phyloP scores from a whole-genome alignment of 176 grass and related monocot genomes.

The Avena sativa region DNA sequence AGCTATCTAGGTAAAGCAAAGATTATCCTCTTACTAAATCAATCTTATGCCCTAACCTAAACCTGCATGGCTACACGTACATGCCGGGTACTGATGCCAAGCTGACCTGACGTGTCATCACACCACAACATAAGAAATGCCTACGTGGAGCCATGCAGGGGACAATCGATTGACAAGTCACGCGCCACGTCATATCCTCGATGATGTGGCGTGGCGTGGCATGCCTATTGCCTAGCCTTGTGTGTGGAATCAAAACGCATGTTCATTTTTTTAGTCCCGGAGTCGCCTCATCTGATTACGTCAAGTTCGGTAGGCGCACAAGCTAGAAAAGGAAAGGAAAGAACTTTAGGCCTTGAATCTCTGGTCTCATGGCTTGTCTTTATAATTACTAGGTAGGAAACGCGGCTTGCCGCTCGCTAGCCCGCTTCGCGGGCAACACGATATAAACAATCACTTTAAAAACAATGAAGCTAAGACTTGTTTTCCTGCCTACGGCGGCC shows the following conservation, averaged over 20 bases:
- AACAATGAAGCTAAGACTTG: no score
- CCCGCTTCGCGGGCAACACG: no score
- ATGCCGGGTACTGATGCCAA: background rate
- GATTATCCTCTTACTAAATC: slow-evolving; percentile 31
- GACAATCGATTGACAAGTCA: slow-evolving; percentile 35
- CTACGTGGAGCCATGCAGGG: background rate
- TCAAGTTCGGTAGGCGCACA: slow-evolving; percentile 40
- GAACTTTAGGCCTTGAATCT: background rate
- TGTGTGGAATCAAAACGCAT: background rate
- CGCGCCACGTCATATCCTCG: background rate
- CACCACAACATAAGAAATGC: background rate
- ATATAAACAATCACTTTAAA: no score
- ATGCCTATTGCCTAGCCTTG: background rate
- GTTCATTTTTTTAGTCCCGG: background rate
- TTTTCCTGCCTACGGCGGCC: no score
- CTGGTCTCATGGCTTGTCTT: background rate
- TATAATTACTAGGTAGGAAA: background rate
- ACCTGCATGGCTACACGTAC: background rate
- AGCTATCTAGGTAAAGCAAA: slow-evolving; percentile 17
- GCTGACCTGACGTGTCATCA: background rate
- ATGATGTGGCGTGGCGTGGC: background rate
- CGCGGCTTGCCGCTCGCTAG: no score
- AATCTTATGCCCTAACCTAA: background rate
- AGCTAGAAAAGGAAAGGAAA: slow-evolving; percentile 27
- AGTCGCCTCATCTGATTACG: background rate